phyloP scores from a whole-genome alignment of 2,329 filamentous ascomycete genomes.

The Cordyceps javanica region DNA sequence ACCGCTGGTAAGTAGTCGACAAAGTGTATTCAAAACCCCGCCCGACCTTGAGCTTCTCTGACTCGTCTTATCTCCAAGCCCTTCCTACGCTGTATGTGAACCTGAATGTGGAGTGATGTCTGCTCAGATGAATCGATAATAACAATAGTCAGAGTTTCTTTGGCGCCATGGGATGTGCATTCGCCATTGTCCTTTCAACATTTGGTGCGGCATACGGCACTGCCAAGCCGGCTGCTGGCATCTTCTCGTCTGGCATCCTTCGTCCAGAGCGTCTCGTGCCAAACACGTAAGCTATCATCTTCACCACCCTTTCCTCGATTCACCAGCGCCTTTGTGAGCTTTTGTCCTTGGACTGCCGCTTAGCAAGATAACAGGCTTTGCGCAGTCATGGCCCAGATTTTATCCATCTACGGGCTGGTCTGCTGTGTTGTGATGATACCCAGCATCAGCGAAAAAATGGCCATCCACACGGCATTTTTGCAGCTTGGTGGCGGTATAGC shows the following conservation, averaged over 20 bases:
- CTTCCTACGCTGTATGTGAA: constrained; percentile 37
- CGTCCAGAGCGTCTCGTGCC: constrained; percentile 40
- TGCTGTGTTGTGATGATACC: constrained; percentile 38
- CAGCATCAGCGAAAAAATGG: constrained; percentile 33
- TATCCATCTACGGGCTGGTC: constrained; percentile 42
- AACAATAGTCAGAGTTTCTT: constrained; percentile 31
- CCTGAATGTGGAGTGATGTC: background rate
- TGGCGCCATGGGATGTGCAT: constrained; percentile 34
- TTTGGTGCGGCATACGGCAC: constrained; percentile 41
- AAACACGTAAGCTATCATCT: constrained; percentile 26
- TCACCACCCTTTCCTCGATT: background rate
- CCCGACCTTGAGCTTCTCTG: background rate
- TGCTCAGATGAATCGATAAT: background rate
- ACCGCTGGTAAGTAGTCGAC: constrained; percentile 28
- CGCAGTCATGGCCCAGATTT: constrained; percentile 42
- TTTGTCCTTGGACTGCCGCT: background rate
- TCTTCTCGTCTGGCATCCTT: constrained; percentile 38
- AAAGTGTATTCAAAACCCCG: background rate
- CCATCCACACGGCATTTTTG: constrained; percentile 37
- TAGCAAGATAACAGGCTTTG: constrained; percentile 25
- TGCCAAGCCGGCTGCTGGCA: constrained; percentile 36
- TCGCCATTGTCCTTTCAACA: constrained; percentile 47
- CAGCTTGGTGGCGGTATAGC: constrained; percentile 38
- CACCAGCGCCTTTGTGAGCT: too few relatives aligned
- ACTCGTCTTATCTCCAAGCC: constrained; percentile 23